Conservation (phyloP, 768 basidiomycete genomes). For the Lentinula guzmanii region DNA sequence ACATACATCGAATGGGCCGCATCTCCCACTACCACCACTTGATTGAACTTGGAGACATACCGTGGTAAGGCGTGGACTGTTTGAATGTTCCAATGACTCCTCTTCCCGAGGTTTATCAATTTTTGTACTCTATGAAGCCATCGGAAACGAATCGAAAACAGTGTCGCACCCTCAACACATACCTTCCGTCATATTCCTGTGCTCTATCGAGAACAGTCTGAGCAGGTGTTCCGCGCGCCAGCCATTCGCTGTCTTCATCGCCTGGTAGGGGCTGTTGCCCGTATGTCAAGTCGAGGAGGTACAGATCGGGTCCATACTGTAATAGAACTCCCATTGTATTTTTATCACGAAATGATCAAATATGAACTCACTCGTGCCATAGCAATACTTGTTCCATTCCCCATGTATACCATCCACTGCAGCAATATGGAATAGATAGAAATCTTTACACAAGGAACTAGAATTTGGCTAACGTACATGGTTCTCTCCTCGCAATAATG, state of each 20-base stretch:
- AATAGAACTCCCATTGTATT: neutral
- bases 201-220: neutral
- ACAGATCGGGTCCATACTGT: constrained; percentile 4
- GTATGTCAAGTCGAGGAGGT: constrained; percentile 4
- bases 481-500: neutral
- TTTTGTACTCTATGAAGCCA: neutral
- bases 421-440: neutral
- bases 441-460: neutral
- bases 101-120: neutral
- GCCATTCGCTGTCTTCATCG: constrained; percentile 3
- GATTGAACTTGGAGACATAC: neutral
- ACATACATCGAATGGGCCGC: constrained; percentile 10
- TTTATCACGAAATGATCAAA: neutral
- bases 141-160: neutral
- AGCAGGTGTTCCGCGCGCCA: neutral
- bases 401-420: constrained; percentile 6
- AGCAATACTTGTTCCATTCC: neutral
- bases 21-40: constrained; percentile 10
- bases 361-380: constrained; percentile 2
- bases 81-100: constrained; percentile 5
- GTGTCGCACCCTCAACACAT: neutral
- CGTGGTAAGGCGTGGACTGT: neutral
- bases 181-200: neutral
- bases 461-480: neutral
- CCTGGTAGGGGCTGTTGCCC: neutral